Percentiles rank a stretch among this genome's conserved stretches.
Conservation (phyloP, 305 asterid species). For the Stenogyne calaminthoides region DNA sequence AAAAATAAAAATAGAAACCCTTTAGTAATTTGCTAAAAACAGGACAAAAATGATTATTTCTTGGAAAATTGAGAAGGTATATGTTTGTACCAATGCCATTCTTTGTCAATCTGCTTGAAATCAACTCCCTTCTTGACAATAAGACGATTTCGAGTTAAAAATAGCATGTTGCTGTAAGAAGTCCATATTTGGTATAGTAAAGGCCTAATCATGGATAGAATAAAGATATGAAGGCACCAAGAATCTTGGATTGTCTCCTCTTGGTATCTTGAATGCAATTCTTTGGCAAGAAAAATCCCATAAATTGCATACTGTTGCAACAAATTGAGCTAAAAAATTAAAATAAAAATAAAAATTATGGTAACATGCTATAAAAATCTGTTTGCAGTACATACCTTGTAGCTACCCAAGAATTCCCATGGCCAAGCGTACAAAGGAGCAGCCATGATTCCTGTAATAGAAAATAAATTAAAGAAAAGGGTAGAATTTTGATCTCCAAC, state of each 20-base stretch:
- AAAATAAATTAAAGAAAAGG: background rate
- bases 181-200: constrained; percentile 52
- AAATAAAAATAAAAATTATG: too few relatives aligned
- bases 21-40: background rate
- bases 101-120: constrained; percentile 77
- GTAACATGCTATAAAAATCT: background rate
- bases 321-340: background rate
- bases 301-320: constrained; percentile 53
- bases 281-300: constrained; percentile 60
- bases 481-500: background rate
- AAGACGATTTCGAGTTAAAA: constrained; percentile 59
- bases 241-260: constrained; percentile 31
- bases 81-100: constrained; percentile 67
- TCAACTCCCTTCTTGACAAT: constrained; percentile 66
- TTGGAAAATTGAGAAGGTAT: background rate
- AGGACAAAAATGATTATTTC: background rate
- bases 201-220: constrained; percentile 52
- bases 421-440: constrained; percentile 74
- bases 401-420: constrained; percentile 66
- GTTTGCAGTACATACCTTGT: constrained; percentile 51
- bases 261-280: constrained; percentile 47
- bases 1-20: background rate
- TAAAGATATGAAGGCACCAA: constrained; percentile 64
- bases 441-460: constrained; percentile 38
- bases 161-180: constrained; percentile 66